These are phyloP conservation scores for Mycena venus DNA, from an alignment of 768 basidiomycete species.

Conservation along the genomic window DNA sequence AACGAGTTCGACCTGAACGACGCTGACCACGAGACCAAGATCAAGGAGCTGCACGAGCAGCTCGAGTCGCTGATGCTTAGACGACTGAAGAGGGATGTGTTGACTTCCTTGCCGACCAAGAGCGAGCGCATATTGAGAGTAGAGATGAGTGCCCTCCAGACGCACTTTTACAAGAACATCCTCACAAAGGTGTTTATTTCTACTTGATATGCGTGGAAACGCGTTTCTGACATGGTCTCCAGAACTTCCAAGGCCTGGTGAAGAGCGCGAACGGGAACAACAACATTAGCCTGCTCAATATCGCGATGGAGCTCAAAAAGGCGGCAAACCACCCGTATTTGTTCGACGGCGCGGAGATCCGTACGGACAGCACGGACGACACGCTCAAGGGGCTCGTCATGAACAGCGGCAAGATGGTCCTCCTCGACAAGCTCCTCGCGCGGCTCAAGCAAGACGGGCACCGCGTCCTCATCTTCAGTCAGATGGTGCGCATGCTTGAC, in stretches of 20 bases:
- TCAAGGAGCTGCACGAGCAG: constrained; percentile 95
- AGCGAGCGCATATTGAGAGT: constrained; percentile 97
- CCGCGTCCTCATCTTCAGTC: constrained; percentile 98
- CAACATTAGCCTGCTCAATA: constrained; percentile 96
- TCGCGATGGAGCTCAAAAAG: constrained; percentile 99
- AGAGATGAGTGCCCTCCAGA: constrained; percentile 97
- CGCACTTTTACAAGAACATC: constrained; percentile 99
- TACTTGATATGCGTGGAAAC: not conserved
- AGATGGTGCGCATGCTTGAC: constrained; percentile 99
- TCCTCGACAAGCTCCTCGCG: constrained; percentile 95
- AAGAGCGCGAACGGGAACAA: constrained; percentile 91
- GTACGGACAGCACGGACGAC: constrained; percentile 76
- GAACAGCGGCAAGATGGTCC: constrained; percentile 98
- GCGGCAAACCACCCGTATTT: constrained; percentile 98
- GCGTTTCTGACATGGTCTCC: not conserved
- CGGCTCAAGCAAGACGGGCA: constrained; percentile 93
- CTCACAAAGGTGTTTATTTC: constrained; percentile 75
- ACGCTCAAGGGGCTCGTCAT: constrained; percentile 96
- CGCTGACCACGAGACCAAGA: constrained; percentile 92
- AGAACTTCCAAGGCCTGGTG: constrained; percentile 95
- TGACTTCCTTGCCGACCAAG: constrained; percentile 96
- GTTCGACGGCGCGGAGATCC: constrained; percentile 93
- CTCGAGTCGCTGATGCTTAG: constrained; percentile 95
- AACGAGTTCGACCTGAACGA: constrained; percentile 97
- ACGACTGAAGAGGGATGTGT: constrained; percentile 94